Conservation (phyloP, 768 basidiomycete genomes). For the Boletus rubropictus region DNA sequence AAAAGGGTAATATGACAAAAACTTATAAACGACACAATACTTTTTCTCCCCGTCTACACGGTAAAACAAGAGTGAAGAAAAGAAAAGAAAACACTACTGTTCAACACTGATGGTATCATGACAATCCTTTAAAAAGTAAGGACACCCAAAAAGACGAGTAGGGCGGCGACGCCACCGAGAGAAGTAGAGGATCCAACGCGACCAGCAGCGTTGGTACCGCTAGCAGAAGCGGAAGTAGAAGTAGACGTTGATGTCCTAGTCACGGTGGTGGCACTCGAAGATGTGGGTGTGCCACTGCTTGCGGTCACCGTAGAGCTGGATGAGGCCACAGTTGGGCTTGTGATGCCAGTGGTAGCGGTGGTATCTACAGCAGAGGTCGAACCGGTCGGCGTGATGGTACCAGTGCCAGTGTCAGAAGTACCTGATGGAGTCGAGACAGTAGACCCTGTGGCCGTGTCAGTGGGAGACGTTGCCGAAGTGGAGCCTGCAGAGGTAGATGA, state of each 20-base stretch:
- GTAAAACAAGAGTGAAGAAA: conserved; percentile 1
- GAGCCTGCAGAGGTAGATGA: conserved; percentile 16
- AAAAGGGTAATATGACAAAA: conserved; percentile 19
- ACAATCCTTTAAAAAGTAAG: conserved; percentile 14
- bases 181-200: conserved; percentile 19
- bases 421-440: conserved; percentile 12
- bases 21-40: neutral
- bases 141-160: conserved; percentile 21
- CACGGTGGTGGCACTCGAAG: conserved; percentile 27
- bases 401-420: conserved; percentile 8
- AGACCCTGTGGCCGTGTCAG: neutral
- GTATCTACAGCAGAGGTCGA: conserved; percentile 2
- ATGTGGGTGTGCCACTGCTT: conserved; percentile 9
- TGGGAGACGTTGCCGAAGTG: conserved; percentile 1
- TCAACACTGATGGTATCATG: conserved; percentile 6
- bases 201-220: conserved; percentile 16
- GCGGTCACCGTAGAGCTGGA: conserved; percentile 31
- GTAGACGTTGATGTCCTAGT: conserved; percentile 15
- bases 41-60: conserved; percentile 3
- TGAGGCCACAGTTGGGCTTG: conserved; percentile 31
- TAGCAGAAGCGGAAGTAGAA: conserved; percentile 15
- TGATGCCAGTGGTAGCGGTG: conserved; percentile 13
- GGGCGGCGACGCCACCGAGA: conserved; percentile 14
- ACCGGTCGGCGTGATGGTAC: conserved; percentile 8
- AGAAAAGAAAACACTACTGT: conserved; percentile 3